Evolutionary conservation across 768 basidiomycete species (phyloP).

Genomic region (Auriscalpium orientale): DNA sequence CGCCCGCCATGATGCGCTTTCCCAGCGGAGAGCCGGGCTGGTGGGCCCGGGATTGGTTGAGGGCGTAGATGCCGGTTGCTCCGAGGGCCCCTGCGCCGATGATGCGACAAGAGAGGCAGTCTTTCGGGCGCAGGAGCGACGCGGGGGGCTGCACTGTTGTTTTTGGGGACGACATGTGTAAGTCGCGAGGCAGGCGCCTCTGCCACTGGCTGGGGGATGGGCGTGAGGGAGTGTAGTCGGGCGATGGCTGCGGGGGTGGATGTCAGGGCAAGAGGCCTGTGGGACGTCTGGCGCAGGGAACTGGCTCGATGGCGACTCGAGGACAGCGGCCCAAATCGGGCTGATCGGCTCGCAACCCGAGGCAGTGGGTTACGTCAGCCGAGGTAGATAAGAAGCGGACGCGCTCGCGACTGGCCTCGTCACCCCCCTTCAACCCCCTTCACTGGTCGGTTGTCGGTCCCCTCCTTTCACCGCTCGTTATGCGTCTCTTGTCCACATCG

Average conservation of each 20-base stretch:
- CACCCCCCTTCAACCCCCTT: conserved; percentile 7
- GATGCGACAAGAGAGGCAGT: conserved; percentile 61
- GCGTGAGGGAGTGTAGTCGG: no score
- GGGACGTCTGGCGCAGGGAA: no score
- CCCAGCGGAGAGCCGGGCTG: conserved; percentile 54
- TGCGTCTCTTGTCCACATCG: conserved; percentile 9
- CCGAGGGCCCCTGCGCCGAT: conserved; percentile 57
- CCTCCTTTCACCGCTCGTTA: neutral
- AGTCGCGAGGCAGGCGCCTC: no score
- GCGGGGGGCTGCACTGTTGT: no score
- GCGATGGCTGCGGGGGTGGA: no score
- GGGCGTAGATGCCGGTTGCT: conserved; percentile 58
- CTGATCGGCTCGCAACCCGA: neutral
- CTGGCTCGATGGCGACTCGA: no score
- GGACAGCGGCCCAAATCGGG: no score
- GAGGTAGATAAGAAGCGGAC: neutral
- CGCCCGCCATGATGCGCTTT: conserved; percentile 50
- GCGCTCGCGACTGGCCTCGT: neutral
- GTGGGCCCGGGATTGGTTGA: conserved; percentile 50
- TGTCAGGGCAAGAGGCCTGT: no score
- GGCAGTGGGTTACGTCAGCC: neutral
- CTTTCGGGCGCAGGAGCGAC: conserved; percentile 13
- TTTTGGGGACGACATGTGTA: no score
- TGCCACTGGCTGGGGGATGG: no score
- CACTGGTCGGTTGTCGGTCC: conserved; percentile 1